Evolutionary conservation across 148 eudicot genomes (phyloP).

Genomic region (Vaccinium vitisidaea): DNA sequence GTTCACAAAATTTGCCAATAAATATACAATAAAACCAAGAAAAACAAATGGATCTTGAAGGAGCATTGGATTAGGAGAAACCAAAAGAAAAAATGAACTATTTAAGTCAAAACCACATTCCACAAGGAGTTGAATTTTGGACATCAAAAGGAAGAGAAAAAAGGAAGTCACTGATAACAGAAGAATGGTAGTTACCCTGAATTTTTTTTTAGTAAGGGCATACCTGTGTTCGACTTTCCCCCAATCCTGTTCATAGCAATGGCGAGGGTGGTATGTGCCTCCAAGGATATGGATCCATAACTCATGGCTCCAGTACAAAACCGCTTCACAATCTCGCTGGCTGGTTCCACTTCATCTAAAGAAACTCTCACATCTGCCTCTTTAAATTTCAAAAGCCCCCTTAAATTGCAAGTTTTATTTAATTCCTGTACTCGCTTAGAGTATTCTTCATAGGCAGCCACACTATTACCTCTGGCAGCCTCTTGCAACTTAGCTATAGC

Average conservation of each 20-base stretch:
- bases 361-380: slow-evolving; percentile 56
- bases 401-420: slow-evolving; percentile 80
- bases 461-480: slow-evolving; percentile 88
- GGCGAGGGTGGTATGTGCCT: slow-evolving; percentile 93
- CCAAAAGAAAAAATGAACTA: neutral
- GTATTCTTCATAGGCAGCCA: slow-evolving; percentile 89
- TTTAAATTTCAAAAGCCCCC: slow-evolving; percentile 92
- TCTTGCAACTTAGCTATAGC: slow-evolving; percentile 96
- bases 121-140: neutral
- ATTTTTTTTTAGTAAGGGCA: slow-evolving; percentile 8
- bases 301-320: slow-evolving; percentile 99
- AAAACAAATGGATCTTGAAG: slow-evolving; percentile 1
- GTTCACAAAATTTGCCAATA: neutral
- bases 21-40: neutral
- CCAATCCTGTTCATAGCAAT: slow-evolving; percentile 95
- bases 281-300: slow-evolving; percentile 96
- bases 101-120: slow-evolving; percentile 6
- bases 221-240: slow-evolving; percentile 97
- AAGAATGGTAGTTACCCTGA: neutral
- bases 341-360: slow-evolving; percentile 90
- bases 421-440: slow-evolving; percentile 81
- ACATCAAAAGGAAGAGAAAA: neutral
- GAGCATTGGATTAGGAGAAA: neutral
- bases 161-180: neutral
- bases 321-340: slow-evolving; percentile 94